These are phyloP conservation scores for Melampsora americana DNA, from an alignment of 1,284 basidiomycete species.

Conservation along the genomic window DNA sequence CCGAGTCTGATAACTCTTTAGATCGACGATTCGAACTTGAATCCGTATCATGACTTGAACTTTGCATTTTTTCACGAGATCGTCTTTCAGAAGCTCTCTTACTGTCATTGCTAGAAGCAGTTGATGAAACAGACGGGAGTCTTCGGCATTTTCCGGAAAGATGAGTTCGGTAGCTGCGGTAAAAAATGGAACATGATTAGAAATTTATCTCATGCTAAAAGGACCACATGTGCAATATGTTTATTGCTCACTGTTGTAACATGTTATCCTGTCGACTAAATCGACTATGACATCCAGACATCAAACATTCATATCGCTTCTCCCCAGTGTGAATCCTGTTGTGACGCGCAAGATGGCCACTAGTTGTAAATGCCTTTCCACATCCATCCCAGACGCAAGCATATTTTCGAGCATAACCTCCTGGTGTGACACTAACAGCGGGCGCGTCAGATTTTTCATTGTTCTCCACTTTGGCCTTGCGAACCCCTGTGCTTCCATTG, in stretches of 20 bases:
- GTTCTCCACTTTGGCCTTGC: too few relatives aligned
- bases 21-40: neutral
- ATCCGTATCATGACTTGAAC: neutral
- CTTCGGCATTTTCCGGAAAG: slow-evolving; percentile 45
- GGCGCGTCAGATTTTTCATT: neutral
- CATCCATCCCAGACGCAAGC: slow-evolving; percentile 44
- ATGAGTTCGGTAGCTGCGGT: slow-evolving; percentile 46
- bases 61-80: slow-evolving; percentile 1
- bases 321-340: slow-evolving; percentile 47
- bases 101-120: neutral
- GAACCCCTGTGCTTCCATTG: too few relatives aligned
- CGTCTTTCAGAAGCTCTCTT: neutral
- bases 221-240: neutral
- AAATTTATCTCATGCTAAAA: neutral
- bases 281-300: slow-evolving; percentile 44
- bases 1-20: neutral
- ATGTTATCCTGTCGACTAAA: slow-evolving; percentile 48
- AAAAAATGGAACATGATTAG: neutral
- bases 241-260: slow-evolving; percentile 47
- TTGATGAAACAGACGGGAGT: slow-evolving; percentile 10
- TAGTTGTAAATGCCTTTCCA: slow-evolving; percentile 43
- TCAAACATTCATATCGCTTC: slow-evolving; percentile 46
- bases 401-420: slow-evolving; percentile 43
- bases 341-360: slow-evolving; percentile 47
- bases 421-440: slow-evolving; percentile 27